Conservation (phyloP, 441 rosid genomes). For the Croton setiger region DNA sequence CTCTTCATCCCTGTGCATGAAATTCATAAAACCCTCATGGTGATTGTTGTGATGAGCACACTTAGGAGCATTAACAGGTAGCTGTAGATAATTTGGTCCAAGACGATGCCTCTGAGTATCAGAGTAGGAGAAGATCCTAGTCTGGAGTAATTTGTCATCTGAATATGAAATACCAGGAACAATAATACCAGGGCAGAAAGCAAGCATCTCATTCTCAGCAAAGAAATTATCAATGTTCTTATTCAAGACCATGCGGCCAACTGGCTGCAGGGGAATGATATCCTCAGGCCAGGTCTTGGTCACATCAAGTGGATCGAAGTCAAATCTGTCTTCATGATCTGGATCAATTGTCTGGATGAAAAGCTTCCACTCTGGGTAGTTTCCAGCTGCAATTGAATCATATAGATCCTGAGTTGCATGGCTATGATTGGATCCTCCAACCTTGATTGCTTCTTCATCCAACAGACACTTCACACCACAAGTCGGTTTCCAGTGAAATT, state of each 20-base stretch:
- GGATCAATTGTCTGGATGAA: constrained; percentile 86
- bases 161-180: constrained; percentile 93
- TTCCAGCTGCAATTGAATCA: constrained; percentile 88
- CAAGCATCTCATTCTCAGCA: constrained; percentile 91
- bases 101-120: constrained; percentile 99
- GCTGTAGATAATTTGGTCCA: constrained; percentile 96
- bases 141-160: constrained; percentile 89
- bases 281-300: constrained; percentile 99
- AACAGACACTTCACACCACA: constrained; percentile 77
- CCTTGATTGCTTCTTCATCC: constrained; percentile 86
- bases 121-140: constrained; percentile 78
- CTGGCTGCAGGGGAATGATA: constrained; percentile 87
- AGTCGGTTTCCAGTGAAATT: constrained; percentile 95
- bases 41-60: constrained; percentile 95
- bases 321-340: constrained; percentile 68
- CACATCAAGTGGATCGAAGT: constrained; percentile 96
- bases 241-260: constrained; percentile 95
- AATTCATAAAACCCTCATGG: constrained; percentile 89
- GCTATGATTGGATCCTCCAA: constrained; percentile 96
- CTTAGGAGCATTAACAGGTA: constrained; percentile 93
- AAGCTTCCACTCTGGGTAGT: constrained; percentile 89
- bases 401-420: constrained; percentile 95
- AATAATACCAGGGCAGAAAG: constrained; percentile 89
- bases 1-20: constrained; percentile 96
- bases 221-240: constrained; percentile 98